These are phyloP conservation scores for Aquilaria sinensis DNA, from an alignment of 345 rosid genomes.

Conservation along the genomic window DNA sequence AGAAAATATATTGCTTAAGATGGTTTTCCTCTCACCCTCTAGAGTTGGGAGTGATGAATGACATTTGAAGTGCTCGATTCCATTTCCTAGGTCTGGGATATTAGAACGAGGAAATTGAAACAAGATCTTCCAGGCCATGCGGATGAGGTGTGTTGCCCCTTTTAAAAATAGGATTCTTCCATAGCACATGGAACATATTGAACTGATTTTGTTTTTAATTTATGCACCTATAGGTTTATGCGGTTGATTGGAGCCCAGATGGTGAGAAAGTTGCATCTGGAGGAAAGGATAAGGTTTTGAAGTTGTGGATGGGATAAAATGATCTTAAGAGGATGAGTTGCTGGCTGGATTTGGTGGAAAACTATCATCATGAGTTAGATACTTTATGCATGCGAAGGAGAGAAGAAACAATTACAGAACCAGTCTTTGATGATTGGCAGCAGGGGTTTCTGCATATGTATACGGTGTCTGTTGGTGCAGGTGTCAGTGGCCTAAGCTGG, in stretches of 20 bases:
- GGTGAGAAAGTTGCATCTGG: slow-evolving; percentile 99
- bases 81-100: slow-evolving; percentile 67
- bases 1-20: too few relatives aligned
- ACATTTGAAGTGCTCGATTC: neutral
- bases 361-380: too few relatives aligned
- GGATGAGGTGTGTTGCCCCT: slow-evolving; percentile 57
- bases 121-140: slow-evolving; percentile 98
- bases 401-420: too few relatives aligned
- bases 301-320: slow-evolving; percentile 85
- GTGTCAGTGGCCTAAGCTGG: too few relatives aligned
- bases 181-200: neutral
- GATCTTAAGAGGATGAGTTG: neutral
- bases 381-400: too few relatives aligned
- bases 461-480: too few relatives aligned
- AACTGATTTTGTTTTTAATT: slow-evolving; percentile 4
- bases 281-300: slow-evolving; percentile 84
- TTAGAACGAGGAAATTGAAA: slow-evolving; percentile 66
- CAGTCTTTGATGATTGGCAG: too few relatives aligned
- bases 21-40: too few relatives aligned
- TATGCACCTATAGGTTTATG: slow-evolving; percentile 46
- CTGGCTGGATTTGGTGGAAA: too few relatives aligned
- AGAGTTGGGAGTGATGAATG: too few relatives aligned
- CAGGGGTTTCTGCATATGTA: too few relatives aligned
- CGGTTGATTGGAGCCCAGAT: slow-evolving; percentile 99
- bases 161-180: neutral